phyloP scores from a whole-genome alignment of 768 basidiomycete species.

The Boletales sp. region DNA sequence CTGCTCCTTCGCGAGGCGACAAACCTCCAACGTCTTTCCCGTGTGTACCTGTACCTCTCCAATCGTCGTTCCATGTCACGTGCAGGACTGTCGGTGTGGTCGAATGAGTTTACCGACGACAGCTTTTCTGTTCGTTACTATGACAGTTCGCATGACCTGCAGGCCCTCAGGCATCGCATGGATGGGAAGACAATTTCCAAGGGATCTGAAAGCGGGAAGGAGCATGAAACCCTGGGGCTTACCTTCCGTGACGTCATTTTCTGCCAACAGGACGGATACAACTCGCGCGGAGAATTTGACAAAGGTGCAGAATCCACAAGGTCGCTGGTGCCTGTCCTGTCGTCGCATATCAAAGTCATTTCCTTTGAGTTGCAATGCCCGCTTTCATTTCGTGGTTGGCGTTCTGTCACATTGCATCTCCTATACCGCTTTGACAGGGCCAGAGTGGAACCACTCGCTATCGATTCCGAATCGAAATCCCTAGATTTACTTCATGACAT shows the following conservation, averaged over 20 bases:
- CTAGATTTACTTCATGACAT: constrained; percentile 9
- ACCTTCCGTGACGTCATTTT: too few relatives aligned
- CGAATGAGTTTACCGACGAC: neutral
- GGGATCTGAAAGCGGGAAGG: too few relatives aligned
- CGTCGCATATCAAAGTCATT: constrained; percentile 4
- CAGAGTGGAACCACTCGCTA: too few relatives aligned
- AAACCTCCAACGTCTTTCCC: constrained; percentile 24
- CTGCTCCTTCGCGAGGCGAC: constrained; percentile 25
- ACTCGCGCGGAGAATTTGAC: constrained; percentile 27
- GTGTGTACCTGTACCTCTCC: constrained; percentile 29
- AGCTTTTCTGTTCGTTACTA: neutral
- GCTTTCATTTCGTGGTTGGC: constrained; percentile 35
- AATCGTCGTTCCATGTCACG: constrained; percentile 20
- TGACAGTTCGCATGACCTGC: constrained; percentile 6
- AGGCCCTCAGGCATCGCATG: constrained; percentile 23
- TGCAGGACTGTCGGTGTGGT: constrained; percentile 30
- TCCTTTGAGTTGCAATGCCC: constrained; percentile 41
- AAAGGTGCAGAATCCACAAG: too few relatives aligned
- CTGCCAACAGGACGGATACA: too few relatives aligned
- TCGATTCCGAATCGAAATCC: too few relatives aligned
- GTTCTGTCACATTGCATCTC: constrained; percentile 32
- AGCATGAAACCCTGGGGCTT: too few relatives aligned
- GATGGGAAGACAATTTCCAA: constrained; percentile 3
- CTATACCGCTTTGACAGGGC: constrained; percentile 24
- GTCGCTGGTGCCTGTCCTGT: constrained; percentile 37